Evolutionary conservation across 2,329 filamentous ascomycete species (phyloP).

Genomic region (Triangularia verruculosa): DNA sequence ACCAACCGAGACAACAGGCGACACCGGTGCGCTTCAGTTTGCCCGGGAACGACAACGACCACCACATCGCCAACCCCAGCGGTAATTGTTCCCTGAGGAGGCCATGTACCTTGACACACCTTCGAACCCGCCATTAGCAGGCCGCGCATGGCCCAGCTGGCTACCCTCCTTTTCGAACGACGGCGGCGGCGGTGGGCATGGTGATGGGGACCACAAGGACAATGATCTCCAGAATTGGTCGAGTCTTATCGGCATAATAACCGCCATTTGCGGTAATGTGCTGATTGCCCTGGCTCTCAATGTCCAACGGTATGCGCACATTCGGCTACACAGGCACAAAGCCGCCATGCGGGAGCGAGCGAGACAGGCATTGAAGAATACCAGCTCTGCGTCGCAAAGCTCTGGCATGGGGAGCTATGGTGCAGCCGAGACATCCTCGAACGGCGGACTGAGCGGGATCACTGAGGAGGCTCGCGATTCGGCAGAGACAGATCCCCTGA

Average conservation of each 20-base stretch:
- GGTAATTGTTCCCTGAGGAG: too few species aligned
- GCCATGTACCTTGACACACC: constrained; percentile 16
- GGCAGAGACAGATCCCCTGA: constrained; percentile 51
- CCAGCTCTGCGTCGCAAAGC: constrained; percentile 33
- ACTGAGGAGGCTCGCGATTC: constrained; percentile 30
- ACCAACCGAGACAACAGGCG: not conserved
- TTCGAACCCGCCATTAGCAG: constrained; percentile 5
- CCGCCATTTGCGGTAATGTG: constrained; percentile 87
- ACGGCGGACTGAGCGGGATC: constrained; percentile 24
- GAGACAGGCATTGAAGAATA: constrained; percentile 51
- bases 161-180: constrained; percentile 3
- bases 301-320: constrained; percentile 93
- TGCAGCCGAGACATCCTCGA: constrained; percentile 33
- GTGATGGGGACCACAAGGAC: constrained; percentile 36
- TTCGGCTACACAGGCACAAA: constrained; percentile 71
- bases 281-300: constrained; percentile 95
- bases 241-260: constrained; percentile 89
- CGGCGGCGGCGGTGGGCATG: constrained; percentile 13
- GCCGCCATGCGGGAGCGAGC: constrained; percentile 55
- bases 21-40: constrained; percentile 19
- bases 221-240: constrained; percentile 71
- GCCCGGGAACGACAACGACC: constrained; percentile 7
- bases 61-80: too few species aligned
- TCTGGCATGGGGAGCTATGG: constrained; percentile 40
- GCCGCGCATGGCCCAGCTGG: constrained; percentile 14